phyloP scores from a whole-genome alignment of 495 filamentous ascomycete species.

The Podospora fimiseda region DNA sequence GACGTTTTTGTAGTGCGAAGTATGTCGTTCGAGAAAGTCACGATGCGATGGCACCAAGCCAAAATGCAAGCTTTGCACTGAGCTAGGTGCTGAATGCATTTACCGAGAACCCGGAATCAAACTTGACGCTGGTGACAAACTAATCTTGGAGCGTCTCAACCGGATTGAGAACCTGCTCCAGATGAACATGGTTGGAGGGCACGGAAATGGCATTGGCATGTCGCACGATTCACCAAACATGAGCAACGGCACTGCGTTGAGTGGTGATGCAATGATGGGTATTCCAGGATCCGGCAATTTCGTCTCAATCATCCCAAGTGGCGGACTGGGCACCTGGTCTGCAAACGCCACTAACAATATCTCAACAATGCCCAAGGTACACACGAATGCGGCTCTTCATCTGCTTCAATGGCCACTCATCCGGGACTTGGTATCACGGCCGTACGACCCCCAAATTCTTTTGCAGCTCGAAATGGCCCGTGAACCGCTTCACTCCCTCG shows the following conservation, averaged over 20 bases:
- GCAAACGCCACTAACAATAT: conserved; percentile 58
- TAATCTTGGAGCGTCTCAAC: conserved; percentile 69
- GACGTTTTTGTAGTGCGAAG: conserved; percentile 60
- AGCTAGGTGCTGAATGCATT: conserved; percentile 74
- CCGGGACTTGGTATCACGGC: conserved; percentile 64
- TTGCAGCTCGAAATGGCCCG: conserved; percentile 77
- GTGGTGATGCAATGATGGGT: conserved; percentile 53
- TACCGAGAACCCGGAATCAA: conserved; percentile 85
- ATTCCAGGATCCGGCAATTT: conserved; percentile 38
- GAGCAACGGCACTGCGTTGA: conserved; percentile 62
- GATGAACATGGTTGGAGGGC: conserved; percentile 49
- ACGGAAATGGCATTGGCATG: conserved; percentile 37
- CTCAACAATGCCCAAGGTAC: conserved; percentile 76
- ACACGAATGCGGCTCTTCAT: conserved; percentile 72
- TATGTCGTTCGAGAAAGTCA: conserved; percentile 77
- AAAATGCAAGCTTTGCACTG: conserved; percentile 76
- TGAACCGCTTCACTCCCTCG: conserved; percentile 61
- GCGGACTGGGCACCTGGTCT: conserved; percentile 68
- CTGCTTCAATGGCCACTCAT: conserved; percentile 77
- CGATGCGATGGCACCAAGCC: conserved; percentile 77
- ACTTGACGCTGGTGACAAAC: conserved; percentile 77
- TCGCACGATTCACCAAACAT: conserved; percentile 58
- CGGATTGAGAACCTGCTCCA: conserved; percentile 74
- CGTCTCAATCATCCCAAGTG: conserved; percentile 54
- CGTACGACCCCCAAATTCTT: conserved; percentile 71